Conservation (phyloP, 2,329 filamentous ascomycete species). For the Phyllosticta citribraziliensis region DNA sequence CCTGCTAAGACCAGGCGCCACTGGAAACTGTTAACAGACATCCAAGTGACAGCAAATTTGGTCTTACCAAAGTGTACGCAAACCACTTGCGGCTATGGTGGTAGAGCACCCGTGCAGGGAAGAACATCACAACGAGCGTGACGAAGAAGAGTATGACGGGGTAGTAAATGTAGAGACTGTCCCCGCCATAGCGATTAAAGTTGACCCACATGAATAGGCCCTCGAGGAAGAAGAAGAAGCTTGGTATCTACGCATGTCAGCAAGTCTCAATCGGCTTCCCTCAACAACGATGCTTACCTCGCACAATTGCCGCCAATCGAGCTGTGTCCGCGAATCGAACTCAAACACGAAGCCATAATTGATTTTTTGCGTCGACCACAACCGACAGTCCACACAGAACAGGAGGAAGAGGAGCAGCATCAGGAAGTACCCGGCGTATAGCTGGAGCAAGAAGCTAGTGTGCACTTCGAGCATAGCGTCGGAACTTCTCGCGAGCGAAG, state of each 20-base stretch:
- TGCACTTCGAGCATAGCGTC: constrained; percentile 19
- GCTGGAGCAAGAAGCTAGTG: constrained; percentile 52
- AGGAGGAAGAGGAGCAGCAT: constrained; percentile 68
- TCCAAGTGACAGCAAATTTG: background rate
- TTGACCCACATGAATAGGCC: constrained; percentile 85
- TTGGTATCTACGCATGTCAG: constrained; percentile 52
- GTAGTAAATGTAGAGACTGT: constrained; percentile 71
- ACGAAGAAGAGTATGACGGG: constrained; percentile 69
- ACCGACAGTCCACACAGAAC: constrained; percentile 76
- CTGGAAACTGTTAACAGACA: constrained; percentile 36
- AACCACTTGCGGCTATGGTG: constrained; percentile 76
- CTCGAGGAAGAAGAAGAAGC: constrained; percentile 65
- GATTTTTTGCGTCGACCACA: constrained; percentile 78
- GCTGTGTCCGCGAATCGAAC: constrained; percentile 73
- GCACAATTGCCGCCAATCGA: constrained; percentile 82
- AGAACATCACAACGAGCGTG: constrained; percentile 58
- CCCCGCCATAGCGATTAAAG: constrained; percentile 59
- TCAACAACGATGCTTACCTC: constrained; percentile 62
- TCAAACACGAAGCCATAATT: constrained; percentile 98
- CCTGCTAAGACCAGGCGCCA: constrained; percentile 80
- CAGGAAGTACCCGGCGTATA: constrained; percentile 84
- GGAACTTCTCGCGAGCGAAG: constrained; percentile 19
- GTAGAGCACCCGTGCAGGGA: constrained; percentile 66
- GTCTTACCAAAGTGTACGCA: constrained; percentile 71
- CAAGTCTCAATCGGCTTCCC: constrained; percentile 37